Conservation (phyloP, 768 basidiomycete species). For the Boletus eberwhitei region DNA sequence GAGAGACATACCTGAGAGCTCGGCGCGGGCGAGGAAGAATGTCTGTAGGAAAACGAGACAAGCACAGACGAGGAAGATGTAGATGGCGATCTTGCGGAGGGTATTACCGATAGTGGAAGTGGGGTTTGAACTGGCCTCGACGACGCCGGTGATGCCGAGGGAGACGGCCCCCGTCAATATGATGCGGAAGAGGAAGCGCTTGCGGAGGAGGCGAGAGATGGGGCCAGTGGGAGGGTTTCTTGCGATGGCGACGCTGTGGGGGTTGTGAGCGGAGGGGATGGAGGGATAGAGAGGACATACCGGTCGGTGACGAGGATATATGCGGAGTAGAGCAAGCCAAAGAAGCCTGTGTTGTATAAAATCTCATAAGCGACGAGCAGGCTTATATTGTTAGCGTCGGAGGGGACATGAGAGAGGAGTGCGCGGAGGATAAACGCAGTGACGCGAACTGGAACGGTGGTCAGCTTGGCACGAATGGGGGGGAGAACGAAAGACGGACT, state of each 20-base stretch:
- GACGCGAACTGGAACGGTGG: conserved; percentile 12
- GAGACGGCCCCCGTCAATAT: conserved; percentile 24
- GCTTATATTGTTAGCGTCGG: conserved; percentile 21
- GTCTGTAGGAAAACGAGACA: conserved; percentile 20
- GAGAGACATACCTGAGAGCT: conserved; percentile 10
- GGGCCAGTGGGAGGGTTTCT: conserved; percentile 16
- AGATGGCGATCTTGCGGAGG: conserved; percentile 26
- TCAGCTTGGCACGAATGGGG: neutral
- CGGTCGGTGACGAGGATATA: conserved; percentile 29
- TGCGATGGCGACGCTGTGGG: conserved; percentile 9
- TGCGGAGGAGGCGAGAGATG: conserved; percentile 16
- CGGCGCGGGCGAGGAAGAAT: conserved; percentile 18
- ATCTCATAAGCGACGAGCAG: conserved; percentile 29
- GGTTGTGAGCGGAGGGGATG: too few relatives aligned
- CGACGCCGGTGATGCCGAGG: conserved; percentile 28
- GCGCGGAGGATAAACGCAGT: conserved; percentile 18
- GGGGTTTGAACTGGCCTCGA: conserved; percentile 7
- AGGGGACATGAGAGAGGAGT: conserved; percentile 7
- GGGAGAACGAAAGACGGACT: conserved; percentile 8
- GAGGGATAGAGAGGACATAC: conserved; percentile 14
- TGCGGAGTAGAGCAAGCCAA: conserved; percentile 28
- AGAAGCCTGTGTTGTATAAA: conserved; percentile 36
- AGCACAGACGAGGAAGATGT: conserved; percentile 31
- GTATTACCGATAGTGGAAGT: conserved; percentile 12
- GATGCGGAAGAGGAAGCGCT: conserved; percentile 24